Base-by-base conservation (phyloP, 2,329 filamentous ascomycete genomes). In the Fragosphaeria purpurea region DNA sequence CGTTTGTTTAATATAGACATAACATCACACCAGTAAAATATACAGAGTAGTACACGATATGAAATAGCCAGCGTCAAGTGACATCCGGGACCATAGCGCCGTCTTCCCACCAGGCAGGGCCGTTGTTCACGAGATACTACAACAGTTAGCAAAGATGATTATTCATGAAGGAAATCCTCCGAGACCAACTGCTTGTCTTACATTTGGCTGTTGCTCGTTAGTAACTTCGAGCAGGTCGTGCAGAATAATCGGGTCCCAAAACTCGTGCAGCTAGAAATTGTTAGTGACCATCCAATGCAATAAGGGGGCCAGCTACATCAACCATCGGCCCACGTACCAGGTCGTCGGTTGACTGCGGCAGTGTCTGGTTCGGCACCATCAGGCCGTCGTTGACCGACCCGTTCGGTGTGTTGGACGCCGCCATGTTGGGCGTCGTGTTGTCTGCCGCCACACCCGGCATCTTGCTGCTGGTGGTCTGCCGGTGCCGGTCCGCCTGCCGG, bases 211-310 rank as follows among this genome's bases (percentile, higher is more conserved):
- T 41, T 41, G 48, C 4, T 45, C 43, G 13, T 12, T 50, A n/a
- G 48, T 41, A 3, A 30, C 42, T 31, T 50, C 43, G 8, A 50
- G 48, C 43, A 50, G 43, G 22, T 50, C 48, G n/a, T 50, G 48
- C 7, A 50, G 31, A n/a, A 50, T 45, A 12, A 50, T 45, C 8
- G 48, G 48, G n/a, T 50, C 48, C 48, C 48, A 50, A 31, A 50
- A 50, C 48, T 50, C 42, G 35, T 37, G 48, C 13, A 50, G 38
- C 9, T 37, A 37, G 11, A 37, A 11, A 22, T 22, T 22, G 22
- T 22, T 22, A 22, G 22, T 22, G 22, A 22, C 22, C 22, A 22
- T 22, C 35, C 7, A 37, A 7, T 37, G 35, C 35, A 37, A 7
- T 37, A 37, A 1, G 7, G 35, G 11, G 7, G 7, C 35, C 7